A percentile compares a stretch with the other conserved stretches of the same genome.
Conservation (phyloP, 805 yeast genomes). For the Kluyveromyces wickerhamii region DNA sequence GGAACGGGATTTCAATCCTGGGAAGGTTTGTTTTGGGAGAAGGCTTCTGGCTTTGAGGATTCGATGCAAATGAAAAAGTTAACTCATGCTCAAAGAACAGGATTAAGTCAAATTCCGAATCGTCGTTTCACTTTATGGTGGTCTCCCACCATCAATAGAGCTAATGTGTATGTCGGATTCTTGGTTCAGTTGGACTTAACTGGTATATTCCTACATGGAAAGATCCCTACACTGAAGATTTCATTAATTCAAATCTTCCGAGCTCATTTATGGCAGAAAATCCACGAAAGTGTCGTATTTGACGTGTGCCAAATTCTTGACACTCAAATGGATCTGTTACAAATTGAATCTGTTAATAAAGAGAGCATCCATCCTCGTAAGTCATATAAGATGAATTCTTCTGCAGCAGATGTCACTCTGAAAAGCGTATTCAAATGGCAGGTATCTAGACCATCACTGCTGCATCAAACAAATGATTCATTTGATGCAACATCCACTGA, state of each 20-base stretch:
- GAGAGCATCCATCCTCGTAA: slow-evolving; percentile 94
- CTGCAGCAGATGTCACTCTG: slow-evolving; percentile 83
- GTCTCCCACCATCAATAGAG: slow-evolving; percentile 98
- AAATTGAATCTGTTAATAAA: slow-evolving; percentile 79
- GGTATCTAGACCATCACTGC: slow-evolving; percentile 69
- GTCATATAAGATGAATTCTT: slow-evolving; percentile 94
- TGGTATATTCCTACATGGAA: slow-evolving; percentile 95
- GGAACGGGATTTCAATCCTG: slow-evolving; percentile 97
- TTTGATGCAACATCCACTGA: slow-evolving; percentile 49
- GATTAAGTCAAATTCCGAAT: slow-evolving; percentile 94
- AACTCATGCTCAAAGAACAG: slow-evolving; percentile 96
- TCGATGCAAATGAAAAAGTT: slow-evolving; percentile 88
- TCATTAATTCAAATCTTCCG: slow-evolving; percentile 93
- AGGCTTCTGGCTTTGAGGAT: slow-evolving; percentile 95
- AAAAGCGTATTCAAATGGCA: slow-evolving; percentile 75
- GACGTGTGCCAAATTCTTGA: slow-evolving; percentile 91
- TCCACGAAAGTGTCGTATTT: slow-evolving; percentile 90
- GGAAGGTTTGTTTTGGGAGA: slow-evolving; percentile 99
- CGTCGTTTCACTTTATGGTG: slow-evolving; percentile 98
- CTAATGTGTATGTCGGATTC: slow-evolving; percentile 96
- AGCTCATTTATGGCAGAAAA: slow-evolving; percentile 98
- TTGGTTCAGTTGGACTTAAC: slow-evolving; percentile 92
- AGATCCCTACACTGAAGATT: slow-evolving; percentile 92
- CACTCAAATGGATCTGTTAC: slow-evolving; percentile 72
- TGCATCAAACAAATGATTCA: slow-evolving; percentile 62